Base-by-base conservation (phyloP, 192 early-diverging fungal species). In the Coemansia sp. region DNA sequence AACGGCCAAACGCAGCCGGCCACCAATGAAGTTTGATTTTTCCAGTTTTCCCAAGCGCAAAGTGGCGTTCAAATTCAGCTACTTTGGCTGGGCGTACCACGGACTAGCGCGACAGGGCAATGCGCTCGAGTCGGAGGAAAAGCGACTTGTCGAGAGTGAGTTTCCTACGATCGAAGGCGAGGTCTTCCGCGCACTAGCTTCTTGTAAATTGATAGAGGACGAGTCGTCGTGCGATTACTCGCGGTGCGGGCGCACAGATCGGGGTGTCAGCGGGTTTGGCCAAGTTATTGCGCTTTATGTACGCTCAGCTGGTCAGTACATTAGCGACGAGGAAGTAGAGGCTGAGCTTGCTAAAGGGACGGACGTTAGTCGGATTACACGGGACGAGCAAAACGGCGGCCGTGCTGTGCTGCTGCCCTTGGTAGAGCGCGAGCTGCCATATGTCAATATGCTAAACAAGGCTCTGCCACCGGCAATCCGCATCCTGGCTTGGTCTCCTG, bases 401-500 rank as follows among this genome's bases (percentile, higher is more conserved):
- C 25, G 59, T 23, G 61, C 75, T 2, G 74, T 76, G 42, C 48
- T 70, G 41, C 14, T 80, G 50, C 73, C 77, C 7, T 17, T 44
- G 10, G 17, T 25, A 4, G 76, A 68, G 51, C 21, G 50, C 27
- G 94, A 96, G 70, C 76, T 98, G 51, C 89, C 91, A 1, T 99
- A 95, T 50, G 65, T 93, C 19, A 87, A 88, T 44, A 93, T 91
- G 45, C 70, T 99, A 31, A 99, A 99, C 72, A 81, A 90, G 36
- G 68, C 89, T 5, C 72, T 99, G n/a, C 97, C 97, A 0, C 69
- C 84, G 0, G 94, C 95, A 58, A 98, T 99, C 63, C 88, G 95
- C 10, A 82, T 99, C n/a, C 61, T 95, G 7, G 93, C 94, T 2
- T 99, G 97, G 97, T 77, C 94, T 7, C 90, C 96, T 17, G 93